Evolutionary conservation across 768 basidiomycete genomes (phyloP), one percentile per base, ranked within the genome.

Genomic region (Suillus subaureus): DNA sequence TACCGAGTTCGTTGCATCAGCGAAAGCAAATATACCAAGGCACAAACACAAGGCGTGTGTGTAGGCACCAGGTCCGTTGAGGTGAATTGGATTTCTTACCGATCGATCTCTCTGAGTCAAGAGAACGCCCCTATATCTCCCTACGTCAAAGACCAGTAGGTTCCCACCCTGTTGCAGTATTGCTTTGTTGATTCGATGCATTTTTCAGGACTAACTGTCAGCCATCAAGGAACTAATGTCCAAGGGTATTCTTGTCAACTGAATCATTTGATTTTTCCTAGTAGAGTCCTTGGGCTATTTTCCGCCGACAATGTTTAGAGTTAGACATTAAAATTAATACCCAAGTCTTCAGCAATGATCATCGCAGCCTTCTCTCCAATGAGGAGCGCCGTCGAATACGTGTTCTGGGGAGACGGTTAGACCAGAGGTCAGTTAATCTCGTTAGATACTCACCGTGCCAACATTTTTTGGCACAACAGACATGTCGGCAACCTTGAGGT

Each of bases 81-180:
- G n/a, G n/a, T n/a, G n/a, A n/a, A n/a, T n/a, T n/a, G 7, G 18
- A 21, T 43, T 43, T 43, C 18, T 43, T 43, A 43, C 7, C 15
- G 15, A 12, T 16, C 15, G 40, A 40, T 15, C 15, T 40, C 80
- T 97, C 70, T 87, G 95, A 49, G 94, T 96, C 43, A 80, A 89
- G 68, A 87, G 88, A 74, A 94, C 93, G 2, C 13, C 15, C 40
- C 3, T 40, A 4, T n/a, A n/a, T n/a, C n/a, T n/a, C n/a, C n/a
- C 23, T 97, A 94, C 74, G 85, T 96, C 67, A 87, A 88, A 15
- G 87, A 94, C 68, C 94, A 93, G 92, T 91, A 70, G 55, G 82
- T 78, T 33, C 61, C 54, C 9, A 3, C 40, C 43, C 15, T n/a
- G n/a, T n/a, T n/a, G n/a, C n/a, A n/a, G n/a, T n/a, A n/a, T n/a